A percentile compares a stretch with the other conserved stretches of the same genome.
phyloP scores from a whole-genome alignment of 2,329 filamentous ascomycete species.

The Graphilbum sp. region DNA sequence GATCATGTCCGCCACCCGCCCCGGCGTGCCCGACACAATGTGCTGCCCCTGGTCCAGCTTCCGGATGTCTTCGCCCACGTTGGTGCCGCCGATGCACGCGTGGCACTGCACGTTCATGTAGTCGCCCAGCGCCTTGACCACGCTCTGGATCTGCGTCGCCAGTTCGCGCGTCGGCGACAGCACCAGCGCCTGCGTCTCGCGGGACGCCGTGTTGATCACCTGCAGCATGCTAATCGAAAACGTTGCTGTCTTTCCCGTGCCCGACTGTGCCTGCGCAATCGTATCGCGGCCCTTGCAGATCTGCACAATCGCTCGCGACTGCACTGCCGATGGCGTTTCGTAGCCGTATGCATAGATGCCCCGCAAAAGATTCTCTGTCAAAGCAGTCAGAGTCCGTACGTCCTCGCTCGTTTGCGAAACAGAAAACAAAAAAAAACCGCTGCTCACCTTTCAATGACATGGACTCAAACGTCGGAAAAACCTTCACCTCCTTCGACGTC shows the following conservation, averaged over 20 bases:
- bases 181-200: conserved; percentile 87
- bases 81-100: conserved; percentile 94
- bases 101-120: conserved; percentile 99
- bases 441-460: conserved; percentile 76
- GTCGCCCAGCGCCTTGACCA: conserved; percentile 98
- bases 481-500: conserved; percentile 94
- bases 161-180: conserved; percentile 92
- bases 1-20: conserved; percentile 62
- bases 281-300: conserved; percentile 98
- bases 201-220: conserved; percentile 83
- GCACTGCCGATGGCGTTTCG: conserved; percentile 92
- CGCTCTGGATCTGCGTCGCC: conserved; percentile 94
- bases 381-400: background rate
- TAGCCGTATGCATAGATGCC: conserved; percentile 98
- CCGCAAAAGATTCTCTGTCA: conserved; percentile 72
- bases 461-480: conserved; percentile 82
- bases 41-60: conserved; percentile 97
- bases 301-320: conserved; percentile 95
- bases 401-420: too few species aligned
- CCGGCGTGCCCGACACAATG: conserved; percentile 94
- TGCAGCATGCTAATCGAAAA: conserved; percentile 95
- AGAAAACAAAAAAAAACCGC: background rate
- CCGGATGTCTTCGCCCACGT: conserved; percentile 92
- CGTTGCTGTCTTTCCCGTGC: conserved; percentile 91
- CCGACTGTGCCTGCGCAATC: conserved; percentile 93